Base-by-base conservation (phyloP, 2,329 filamentous ascomycete species). In the Pseudonectria foliicola region DNA sequence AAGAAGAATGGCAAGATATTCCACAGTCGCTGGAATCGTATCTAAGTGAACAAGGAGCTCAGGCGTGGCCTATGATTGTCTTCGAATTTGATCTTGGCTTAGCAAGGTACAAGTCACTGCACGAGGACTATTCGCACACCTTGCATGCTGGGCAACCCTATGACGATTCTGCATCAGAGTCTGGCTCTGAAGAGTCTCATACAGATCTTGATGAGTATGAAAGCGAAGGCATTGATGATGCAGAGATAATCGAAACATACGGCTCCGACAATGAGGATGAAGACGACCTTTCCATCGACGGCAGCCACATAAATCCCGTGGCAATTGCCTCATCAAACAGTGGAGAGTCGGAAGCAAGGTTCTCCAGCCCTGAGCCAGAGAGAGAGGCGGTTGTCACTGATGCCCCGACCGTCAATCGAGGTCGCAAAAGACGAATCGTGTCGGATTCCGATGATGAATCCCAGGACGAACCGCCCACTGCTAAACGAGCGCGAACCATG, bases 201-300 rank as follows among this genome's bases (percentile, higher is more conserved):
- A 27, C 35, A 2, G 44, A 50, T 13, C 29, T 43, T 3, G 46
- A 61, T 21, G 51, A 57, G 29, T 64, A 66, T 12, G 63, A 66
- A 26, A 62, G 61, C 28, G 60, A 62, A 0, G 60, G 59, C 0
- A 63, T 66, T 6, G 61, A 64, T 25, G 61, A 64, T 30, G 48
- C 35, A 1, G 50, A 51, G 7, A 50, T 61, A 10, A 37, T 49
- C 2, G 52, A 59, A 12, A 37, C 43, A 3, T 39, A 41, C 1
- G 40, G 49, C 1, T 42, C 45, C 11, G 43, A 37, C 3, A 54
- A 54, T 2, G 53, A 55, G 4, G 55, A 52, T 4, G 48, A 46
- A 1, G 44, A 56, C 6, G 49, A 51, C 0, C 48, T 53, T 10
- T 43, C 44, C 3, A 13, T 52, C 2, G 38, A 39, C 11, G 34